phyloP scores from a whole-genome alignment of 2,329 filamentous ascomycete genomes.

The Geoglossum cookeanum region DNA sequence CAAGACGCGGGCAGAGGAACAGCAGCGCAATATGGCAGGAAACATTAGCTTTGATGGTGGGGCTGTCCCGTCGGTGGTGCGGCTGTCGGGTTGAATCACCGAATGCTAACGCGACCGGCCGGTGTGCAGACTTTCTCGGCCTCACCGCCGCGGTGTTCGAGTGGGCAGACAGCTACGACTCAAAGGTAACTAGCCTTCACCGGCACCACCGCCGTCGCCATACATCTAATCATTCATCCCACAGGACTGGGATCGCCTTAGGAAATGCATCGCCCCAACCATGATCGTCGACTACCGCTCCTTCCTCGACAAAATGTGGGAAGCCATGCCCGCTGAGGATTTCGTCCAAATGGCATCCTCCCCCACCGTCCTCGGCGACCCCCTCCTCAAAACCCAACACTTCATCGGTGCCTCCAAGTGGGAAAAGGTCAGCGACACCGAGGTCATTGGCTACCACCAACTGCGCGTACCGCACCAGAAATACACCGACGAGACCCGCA shows the following conservation, averaged over 20 bases:
- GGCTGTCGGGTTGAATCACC: too few species aligned
- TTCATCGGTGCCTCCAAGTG: constrained; percentile 40
- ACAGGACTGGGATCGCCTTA: constrained; percentile 37
- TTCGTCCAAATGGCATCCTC: constrained; percentile 41
- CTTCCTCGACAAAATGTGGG: constrained; percentile 40
- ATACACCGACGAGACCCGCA: constrained; percentile 32
- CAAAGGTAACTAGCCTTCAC: constrained; percentile 25
- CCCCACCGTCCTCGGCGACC: constrained; percentile 38
- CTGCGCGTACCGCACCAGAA: constrained; percentile 42
- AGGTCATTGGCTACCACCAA: constrained; percentile 41
- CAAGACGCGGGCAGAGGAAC: too few species aligned
- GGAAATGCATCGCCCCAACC: constrained; percentile 42
- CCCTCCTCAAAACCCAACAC: constrained; percentile 43
- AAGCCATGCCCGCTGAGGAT: constrained; percentile 40
- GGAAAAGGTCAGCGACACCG: constrained; percentile 36
- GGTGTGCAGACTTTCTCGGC: constrained; percentile 32
- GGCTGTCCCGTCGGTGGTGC: too few species aligned
- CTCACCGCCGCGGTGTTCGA: constrained; percentile 33
- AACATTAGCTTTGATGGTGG: too few species aligned
- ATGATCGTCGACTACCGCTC: constrained; percentile 49
- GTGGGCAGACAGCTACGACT: constrained; percentile 47
- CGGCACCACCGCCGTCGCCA: background rate
- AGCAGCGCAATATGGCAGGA: too few species aligned
- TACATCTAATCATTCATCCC: background rate
- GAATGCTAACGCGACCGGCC: too few species aligned